These are phyloP conservation scores for Orbilia brochopaga DNA, from an alignment of 2,329 filamentous ascomycete species.

Conservation along the genomic window DNA sequence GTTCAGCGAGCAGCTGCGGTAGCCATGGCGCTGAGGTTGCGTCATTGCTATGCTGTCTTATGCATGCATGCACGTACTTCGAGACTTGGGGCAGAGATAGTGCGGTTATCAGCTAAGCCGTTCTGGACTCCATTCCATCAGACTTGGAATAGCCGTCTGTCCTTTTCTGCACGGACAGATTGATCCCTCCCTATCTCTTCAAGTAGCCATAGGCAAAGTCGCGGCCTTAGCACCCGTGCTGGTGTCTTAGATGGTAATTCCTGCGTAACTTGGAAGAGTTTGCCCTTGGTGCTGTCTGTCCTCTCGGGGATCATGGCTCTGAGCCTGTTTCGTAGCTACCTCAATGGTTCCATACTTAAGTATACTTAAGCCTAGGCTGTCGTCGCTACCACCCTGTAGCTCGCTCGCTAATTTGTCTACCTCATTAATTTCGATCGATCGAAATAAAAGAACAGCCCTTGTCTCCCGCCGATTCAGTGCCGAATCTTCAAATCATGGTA, in stretches of 20 bases:
- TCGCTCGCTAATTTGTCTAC: background rate
- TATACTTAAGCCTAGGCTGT: no score
- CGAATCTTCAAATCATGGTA: background rate
- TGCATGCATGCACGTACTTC: background rate
- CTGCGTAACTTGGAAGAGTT: background rate
- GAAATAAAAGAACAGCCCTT: background rate
- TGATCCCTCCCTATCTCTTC: background rate
- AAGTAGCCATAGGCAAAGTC: background rate
- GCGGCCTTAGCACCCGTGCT: background rate
- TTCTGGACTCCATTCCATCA: background rate
- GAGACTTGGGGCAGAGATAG: no score
- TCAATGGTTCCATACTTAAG: background rate
- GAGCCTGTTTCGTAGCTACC: background rate
- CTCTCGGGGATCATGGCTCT: background rate
- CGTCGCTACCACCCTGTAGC: background rate
- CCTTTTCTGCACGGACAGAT: slow-evolving; percentile 9
- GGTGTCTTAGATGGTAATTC: background rate
- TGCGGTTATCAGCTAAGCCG: background rate
- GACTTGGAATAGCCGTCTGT: background rate
- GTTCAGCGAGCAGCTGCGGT: background rate
- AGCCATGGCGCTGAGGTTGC: background rate
- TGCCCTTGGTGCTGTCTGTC: slow-evolving; percentile 1
- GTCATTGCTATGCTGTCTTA: background rate
- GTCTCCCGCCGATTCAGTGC: background rate
- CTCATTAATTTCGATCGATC: background rate